These are phyloP conservation scores for Phaffia tasmanica DNA, from an alignment of 768 basidiomycete genomes.

Conservation along the genomic window DNA sequence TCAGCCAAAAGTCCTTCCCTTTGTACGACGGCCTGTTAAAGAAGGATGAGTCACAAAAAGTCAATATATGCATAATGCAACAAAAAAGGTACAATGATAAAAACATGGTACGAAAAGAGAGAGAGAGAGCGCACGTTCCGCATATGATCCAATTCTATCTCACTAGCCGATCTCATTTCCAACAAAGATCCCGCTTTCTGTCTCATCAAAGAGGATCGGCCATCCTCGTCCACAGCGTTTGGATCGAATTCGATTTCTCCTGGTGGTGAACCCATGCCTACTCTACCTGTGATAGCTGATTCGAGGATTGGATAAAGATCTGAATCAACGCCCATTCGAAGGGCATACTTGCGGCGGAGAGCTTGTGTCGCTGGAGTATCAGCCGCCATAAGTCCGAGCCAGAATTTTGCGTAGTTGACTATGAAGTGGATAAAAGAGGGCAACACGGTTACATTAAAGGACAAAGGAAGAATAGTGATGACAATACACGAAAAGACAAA, in stretches of 20 bases:
- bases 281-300: constrained; percentile 22
- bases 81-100: background rate
- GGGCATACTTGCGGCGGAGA: constrained; percentile 74
- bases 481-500: background rate
- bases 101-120: no score
- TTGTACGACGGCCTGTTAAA: constrained; percentile 54
- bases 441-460: background rate
- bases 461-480: background rate
- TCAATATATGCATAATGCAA: background rate
- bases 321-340: constrained; percentile 74
- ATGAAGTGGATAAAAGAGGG: background rate
- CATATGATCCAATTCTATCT: constrained; percentile 68
- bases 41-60: background rate
- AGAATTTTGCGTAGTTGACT: constrained; percentile 57
- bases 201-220: background rate
- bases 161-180: constrained; percentile 38
- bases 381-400: constrained; percentile 73
- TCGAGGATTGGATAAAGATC: constrained; percentile 45
- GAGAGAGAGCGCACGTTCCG: constrained; percentile 43
- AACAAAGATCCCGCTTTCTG: constrained; percentile 28
- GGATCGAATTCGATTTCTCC: background rate
- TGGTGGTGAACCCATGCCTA: constrained; percentile 12
- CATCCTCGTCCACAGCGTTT: constrained; percentile 3
- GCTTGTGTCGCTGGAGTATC: constrained; percentile 54
- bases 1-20: constrained; percentile 71